phyloP scores from a whole-genome alignment of 2,329 filamentous ascomycete genomes.

The Parastagonospora avenae region DNA sequence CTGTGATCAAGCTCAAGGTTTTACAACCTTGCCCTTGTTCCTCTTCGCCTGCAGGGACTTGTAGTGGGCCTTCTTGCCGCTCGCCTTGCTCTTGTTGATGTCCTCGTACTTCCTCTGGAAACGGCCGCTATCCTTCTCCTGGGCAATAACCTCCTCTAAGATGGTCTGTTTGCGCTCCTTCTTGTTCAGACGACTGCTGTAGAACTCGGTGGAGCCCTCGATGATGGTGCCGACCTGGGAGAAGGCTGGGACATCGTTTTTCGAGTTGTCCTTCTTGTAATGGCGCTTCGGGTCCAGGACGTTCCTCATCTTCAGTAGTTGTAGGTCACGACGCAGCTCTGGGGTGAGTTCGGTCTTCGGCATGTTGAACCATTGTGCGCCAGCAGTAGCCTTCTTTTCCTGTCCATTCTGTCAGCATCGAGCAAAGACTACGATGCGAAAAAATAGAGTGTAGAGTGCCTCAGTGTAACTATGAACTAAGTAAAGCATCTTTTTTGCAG shows the following conservation, averaged over 20 bases:
- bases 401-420: conserved; percentile 40
- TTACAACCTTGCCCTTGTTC: conserved; percentile 48
- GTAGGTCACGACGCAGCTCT: conserved; percentile 85
- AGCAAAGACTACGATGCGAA: conserved; percentile 7
- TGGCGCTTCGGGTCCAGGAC: conserved; percentile 87
- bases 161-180: conserved; percentile 88
- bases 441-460: conserved; percentile 28
- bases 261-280: conserved; percentile 84
- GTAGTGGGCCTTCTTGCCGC: conserved; percentile 89
- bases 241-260: conserved; percentile 75
- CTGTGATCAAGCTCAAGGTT: conserved; percentile 32
- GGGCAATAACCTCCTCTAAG: conserved; percentile 79
- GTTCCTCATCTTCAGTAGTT: conserved; percentile 85
- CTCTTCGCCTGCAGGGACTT: conserved; percentile 72
- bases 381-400: conserved; percentile 71
- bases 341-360: conserved; percentile 83
- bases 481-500: conserved; percentile 70
- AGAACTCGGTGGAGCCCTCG: conserved; percentile 87
- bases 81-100: conserved; percentile 80
- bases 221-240: conserved; percentile 89
- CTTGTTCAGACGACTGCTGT: conserved; percentile 77
- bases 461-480: conserved; percentile 80
- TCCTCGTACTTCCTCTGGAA: conserved; percentile 88
- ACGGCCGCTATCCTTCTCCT: conserved; percentile 68
- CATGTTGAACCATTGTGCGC: conserved; percentile 84